Evolutionary conservation across 768 basidiomycete species (phyloP), one percentile per base, ranked within the genome.

Genomic region (Mycena rebaudengoi): DNA sequence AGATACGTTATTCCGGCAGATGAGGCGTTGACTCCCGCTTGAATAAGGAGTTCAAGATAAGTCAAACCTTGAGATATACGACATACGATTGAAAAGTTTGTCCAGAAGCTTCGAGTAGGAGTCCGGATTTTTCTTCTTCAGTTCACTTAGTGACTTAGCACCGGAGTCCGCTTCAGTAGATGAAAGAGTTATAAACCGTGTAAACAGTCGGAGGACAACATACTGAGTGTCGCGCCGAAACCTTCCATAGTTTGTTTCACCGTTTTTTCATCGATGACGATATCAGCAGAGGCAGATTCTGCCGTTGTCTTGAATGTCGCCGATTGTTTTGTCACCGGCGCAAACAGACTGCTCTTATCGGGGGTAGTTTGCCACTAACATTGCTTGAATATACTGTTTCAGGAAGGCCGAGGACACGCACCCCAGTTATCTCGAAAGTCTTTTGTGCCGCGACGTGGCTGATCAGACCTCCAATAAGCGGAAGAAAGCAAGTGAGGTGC

Each of bases 141-240:
- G 70, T 39, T 77, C 75, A 69, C 70, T 81, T 14, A 86, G 67
- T 26, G 83, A 70, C 25, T 72, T 72, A 3, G 84, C 85, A 28
- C 82, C 81, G n/a, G 83, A 84, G 69, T 86, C 85, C n/a, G 86
- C 85, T 86, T n/a, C n/a, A n/a, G 59, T 49, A 52, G 21, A 21
- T 7, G 56, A 58, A 26, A 28, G 12, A 23, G 10, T 29, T 30
- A 16, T 64, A 40, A 21, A 39, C 49, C 18, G 20, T 2, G 1
- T 16, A 21, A 41, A 39, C 39, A 28, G n/a, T 32, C 25, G 12
- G 16, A 33, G 39, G 21, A 4, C 20, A 37, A 73, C 80, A 29
- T 62, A 86, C 85, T 85, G 48, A 86, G 73, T 1, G 78, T 28
- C 32, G 78, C 83, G 1, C 84, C 84, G 50, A 83, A 84, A 14